phyloP scores from a whole-genome alignment of 345 rosid species.

The Moringa oleifera region DNA sequence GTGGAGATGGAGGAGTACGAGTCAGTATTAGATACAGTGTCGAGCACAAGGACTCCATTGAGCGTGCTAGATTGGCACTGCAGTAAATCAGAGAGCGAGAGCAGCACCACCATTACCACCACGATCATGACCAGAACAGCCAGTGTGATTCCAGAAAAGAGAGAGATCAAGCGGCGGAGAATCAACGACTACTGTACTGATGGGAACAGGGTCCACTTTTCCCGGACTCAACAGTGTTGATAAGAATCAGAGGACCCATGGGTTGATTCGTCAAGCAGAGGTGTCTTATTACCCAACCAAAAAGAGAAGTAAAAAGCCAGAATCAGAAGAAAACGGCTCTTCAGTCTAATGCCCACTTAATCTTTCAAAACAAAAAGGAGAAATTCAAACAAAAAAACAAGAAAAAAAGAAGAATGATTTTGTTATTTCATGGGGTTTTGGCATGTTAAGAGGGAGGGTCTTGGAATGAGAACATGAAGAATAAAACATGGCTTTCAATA shows the following conservation, averaged over 20 bases:
- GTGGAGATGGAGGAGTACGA: conserved; percentile 25
- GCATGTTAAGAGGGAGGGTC: no score
- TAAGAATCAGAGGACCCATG: conserved; percentile 6
- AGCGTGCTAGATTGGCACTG: conserved; percentile 39
- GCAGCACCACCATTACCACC: conserved; percentile 11
- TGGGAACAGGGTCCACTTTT: conserved; percentile 20
- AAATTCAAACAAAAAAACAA: no score
- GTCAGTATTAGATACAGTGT: conserved; percentile 21
- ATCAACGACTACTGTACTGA: conserved; percentile 17
- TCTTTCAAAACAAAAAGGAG: neutral
- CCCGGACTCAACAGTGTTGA: conserved; percentile 23
- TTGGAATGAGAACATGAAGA: conserved; percentile 10
- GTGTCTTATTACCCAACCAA: neutral
- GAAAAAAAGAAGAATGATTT: neutral
- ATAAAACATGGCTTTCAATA: conserved; percentile 18
- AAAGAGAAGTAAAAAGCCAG: neutral
- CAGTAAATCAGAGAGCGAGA: conserved; percentile 30
- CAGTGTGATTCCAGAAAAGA: conserved; percentile 12
- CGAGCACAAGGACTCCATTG: conserved; percentile 40
- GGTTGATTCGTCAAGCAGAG: neutral
- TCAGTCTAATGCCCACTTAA: conserved; percentile 2
- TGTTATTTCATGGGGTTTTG: no score
- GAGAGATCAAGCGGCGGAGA: conserved; percentile 28
- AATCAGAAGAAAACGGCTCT: conserved; percentile 6
- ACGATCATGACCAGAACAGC: no score